These are phyloP conservation scores for Neoscytalidium dimidiatum DNA, from an alignment of 2,329 filamentous ascomycete genomes.

Conservation along the genomic window DNA sequence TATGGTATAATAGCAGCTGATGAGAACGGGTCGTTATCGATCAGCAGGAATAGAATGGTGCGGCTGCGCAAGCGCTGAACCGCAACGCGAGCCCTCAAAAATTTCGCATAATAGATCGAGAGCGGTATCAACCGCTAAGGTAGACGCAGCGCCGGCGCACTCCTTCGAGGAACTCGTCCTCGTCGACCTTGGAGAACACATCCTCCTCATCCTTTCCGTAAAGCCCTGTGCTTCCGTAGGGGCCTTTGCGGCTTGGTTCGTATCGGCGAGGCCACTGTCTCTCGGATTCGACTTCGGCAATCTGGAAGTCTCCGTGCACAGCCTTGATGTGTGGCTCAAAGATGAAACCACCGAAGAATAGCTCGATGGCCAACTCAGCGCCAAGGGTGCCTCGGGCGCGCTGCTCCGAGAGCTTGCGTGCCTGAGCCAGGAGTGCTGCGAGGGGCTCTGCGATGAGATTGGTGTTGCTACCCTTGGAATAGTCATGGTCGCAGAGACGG, in stretches of 20 bases:
- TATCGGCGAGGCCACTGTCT: slow-evolving; percentile 44
- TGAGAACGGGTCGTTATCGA: neutral
- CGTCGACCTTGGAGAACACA: slow-evolving; percentile 41
- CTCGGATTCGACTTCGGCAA: slow-evolving; percentile 43
- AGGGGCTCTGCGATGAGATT: slow-evolving; percentile 27
- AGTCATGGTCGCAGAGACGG: slow-evolving; percentile 47
- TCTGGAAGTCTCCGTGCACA: slow-evolving; percentile 52
- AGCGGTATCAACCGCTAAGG: slow-evolving; percentile 35
- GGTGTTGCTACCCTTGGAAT: slow-evolving; percentile 34
- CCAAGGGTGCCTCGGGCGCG: slow-evolving; percentile 41
- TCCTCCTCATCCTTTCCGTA: slow-evolving; percentile 52
- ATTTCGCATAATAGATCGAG: neutral
- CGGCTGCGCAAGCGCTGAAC: neutral
- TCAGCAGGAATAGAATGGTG: neutral
- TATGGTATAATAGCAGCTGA: neutral
- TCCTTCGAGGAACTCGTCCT: slow-evolving; percentile 41
- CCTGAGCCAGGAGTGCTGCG: slow-evolving; percentile 42
- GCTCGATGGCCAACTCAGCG: slow-evolving; percentile 46
- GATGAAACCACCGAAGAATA: slow-evolving; percentile 55
- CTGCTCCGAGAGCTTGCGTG: slow-evolving; percentile 42
- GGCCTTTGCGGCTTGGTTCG: slow-evolving; percentile 47
- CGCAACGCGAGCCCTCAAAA: too few species aligned
- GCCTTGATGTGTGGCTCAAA: slow-evolving; percentile 49
- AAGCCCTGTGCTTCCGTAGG: slow-evolving; percentile 51
- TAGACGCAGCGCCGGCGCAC: slow-evolving; percentile 38